Base-by-base conservation (phyloP, 805 yeast genomes). In the Cyberlindnera galapagoensis region DNA sequence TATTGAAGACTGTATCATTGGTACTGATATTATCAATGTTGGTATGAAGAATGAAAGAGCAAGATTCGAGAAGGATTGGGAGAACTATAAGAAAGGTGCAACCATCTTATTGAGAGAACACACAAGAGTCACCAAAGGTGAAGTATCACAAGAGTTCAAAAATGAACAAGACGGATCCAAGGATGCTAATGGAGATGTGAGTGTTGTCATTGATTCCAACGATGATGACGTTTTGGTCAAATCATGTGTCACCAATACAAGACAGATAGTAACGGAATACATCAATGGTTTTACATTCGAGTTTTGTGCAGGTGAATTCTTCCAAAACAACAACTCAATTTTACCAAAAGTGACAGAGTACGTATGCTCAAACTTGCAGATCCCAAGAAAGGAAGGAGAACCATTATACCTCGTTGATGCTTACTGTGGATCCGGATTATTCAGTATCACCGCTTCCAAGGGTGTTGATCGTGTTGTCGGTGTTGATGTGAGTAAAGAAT, bases 401-500 rank as follows among this genome's bases (percentile, higher is more conserved):
- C 76, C 77, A 19, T 72, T 74, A 48, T 86, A 77, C 52, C 61
- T 88, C 30, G 95, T 88, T 18, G 97, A 88, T 57, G 94, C 97
- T 0, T 88, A 88, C 62, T 88, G 97, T 66, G 97, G 97, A 2
- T 83, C 94, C 4, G 98, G 98, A 0, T 63, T 92, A 26, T 92
- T 92, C 59, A 82, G 94, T 40, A 79, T 92, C 36, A 77, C 96
- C 7, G 80, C 94, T 47, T 80, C 92, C 18, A 59, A 69, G 15
- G 79, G 82, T 12, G 94, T 88, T n/a, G 80, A 80, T 26, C 70
- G 71, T 47, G 95, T 86, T 4, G 72, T 86, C 40, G 98, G 98
- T 21, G 97, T 90, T 18, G 98, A 90, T 56, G 87, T 90, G 9
- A 77, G 92, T 32, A 88, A 87, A 18, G 95, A 87, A 46, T 80